Evolutionary conservation across 352 stramenopile genomes (phyloP).

Genomic region (Phytophthora podocarpi): DNA sequence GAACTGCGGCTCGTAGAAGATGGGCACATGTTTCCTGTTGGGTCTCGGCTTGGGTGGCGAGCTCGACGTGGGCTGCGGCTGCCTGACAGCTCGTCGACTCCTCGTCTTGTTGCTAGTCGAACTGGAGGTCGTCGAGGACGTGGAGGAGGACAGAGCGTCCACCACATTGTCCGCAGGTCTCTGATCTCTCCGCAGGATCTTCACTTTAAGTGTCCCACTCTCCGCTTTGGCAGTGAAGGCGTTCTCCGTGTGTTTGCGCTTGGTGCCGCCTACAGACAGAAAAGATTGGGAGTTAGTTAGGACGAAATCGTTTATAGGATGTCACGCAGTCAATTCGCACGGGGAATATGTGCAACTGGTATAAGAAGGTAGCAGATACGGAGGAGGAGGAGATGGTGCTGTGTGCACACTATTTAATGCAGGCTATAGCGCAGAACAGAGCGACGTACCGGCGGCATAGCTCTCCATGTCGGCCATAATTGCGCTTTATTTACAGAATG

Average conservation of each 20-base stretch:
- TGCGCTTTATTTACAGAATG: constrained; percentile 2
- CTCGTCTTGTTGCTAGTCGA: constrained; percentile 10
- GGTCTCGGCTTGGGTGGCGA: constrained; percentile 76
- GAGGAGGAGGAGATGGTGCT: background rate
- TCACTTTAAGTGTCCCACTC: constrained; percentile 77
- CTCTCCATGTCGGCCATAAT: constrained; percentile 22
- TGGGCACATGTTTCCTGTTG: constrained; percentile 85
- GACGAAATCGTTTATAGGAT: background rate
- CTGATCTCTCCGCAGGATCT: constrained; percentile 72
- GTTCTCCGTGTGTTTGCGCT: constrained; percentile 81
- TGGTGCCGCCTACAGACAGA: constrained; percentile 38
- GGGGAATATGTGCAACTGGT: background rate
- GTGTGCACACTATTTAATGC: background rate
- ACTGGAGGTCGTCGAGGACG: background rate
- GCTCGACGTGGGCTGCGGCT: constrained; percentile 12
- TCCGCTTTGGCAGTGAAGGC: constrained; percentile 78
- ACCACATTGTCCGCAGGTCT: background rate
- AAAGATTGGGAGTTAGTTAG: background rate
- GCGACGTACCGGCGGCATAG: constrained; percentile 8
- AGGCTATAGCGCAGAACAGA: background rate
- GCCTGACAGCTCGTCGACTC: constrained; percentile 9
- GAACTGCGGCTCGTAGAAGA: constrained; percentile 73
- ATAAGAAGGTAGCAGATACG: background rate
- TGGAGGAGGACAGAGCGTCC: background rate
- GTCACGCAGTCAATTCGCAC: background rate